Base-by-base conservation (phyloP, 257 asterid species). In the Scutellaria minor region DNA sequence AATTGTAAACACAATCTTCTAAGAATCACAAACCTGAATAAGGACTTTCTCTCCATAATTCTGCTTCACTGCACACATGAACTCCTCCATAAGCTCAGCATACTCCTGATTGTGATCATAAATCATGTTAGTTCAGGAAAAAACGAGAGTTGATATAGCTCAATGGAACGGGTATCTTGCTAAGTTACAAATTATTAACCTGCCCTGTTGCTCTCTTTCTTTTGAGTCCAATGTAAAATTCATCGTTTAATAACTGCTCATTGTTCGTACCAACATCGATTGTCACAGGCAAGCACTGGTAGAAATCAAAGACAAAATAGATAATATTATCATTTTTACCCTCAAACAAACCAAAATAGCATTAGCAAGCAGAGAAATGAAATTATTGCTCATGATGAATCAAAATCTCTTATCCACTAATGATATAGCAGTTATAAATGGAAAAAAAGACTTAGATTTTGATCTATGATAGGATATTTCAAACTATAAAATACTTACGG, bases 11-110 rank as follows among this genome's bases (percentile, higher is more conserved):
- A 70, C 54, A 51, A 45, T 50, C 40, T 63, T 63, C 61, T n/a
- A 48, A 27, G 63, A 71, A 53, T 59, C 42, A 40, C 51, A 61
- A 63, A 87, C 96, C 95, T 90, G 96, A 79, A 90, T 45, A 66
- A 90, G 90, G 84, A 90, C 95, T 84, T 88, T 90, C 73, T 90
- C 96, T 78, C 96, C 96, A 39, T 88, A 90, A 47, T 78, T 90
- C 81, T 88, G 96, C 83, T 90, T 90, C 10, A 90, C 92, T 39
- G 96, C 95, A 65, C 84, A 68, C 96, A 90, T 90, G 72, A 90
- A 90, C 84, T 90, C 96, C 11, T 88, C 86, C 66, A 90, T 42
- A 74, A 90, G 92, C 83, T 88, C 96, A 9, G 89, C 83, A 73
- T 90, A 90, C 71, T 90, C 96, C 95, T 90, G 81, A 59, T 51